Percentiles rank a stretch among this genome's conserved stretches.
These are phyloP conservation scores for Mucor irregularis DNA, from an alignment of 371 early-diverging fungal species.

Conservation along the genomic window DNA sequence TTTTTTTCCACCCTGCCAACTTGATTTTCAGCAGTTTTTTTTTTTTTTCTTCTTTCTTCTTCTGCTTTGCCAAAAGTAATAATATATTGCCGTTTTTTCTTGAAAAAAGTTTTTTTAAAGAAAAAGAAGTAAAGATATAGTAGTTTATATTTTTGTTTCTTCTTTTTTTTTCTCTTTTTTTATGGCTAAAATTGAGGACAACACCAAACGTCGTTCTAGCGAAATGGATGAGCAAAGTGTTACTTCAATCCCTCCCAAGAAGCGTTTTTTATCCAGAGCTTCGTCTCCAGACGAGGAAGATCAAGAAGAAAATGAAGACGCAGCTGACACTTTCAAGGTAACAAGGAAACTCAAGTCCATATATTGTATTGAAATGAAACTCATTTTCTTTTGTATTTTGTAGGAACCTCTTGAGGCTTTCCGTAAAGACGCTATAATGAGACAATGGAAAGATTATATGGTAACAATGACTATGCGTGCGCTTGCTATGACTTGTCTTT, in stretches of 20 bases:
- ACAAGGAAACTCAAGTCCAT: neutral
- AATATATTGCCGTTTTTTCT: no score
- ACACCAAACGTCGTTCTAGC: conserved; percentile 28
- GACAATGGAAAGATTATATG: conserved; percentile 34
- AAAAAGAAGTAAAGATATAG: conserved; percentile 2
- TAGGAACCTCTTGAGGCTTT: conserved; percentile 35
- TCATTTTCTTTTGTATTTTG: neutral
- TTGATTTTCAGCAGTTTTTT: no score
- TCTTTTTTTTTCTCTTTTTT: conserved; percentile 1
- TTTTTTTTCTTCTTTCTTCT: conserved; percentile 20
- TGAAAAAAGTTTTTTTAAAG: conserved; percentile 31
- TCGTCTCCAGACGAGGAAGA: conserved; percentile 19
- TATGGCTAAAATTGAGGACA: conserved; percentile 28
- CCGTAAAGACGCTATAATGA: conserved; percentile 28
- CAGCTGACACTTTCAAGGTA: conserved; percentile 27
- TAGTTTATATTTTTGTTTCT: neutral
- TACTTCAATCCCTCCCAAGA: conserved; percentile 32
- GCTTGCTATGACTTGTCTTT: neutral
- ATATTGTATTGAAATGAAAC: neutral
- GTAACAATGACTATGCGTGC: conserved; percentile 9
- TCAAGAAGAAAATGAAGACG: conserved; percentile 15
- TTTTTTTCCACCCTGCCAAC: no score
- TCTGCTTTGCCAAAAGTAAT: neutral
- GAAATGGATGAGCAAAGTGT: conserved; percentile 28
- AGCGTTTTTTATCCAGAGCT: conserved; percentile 24